A percentile compares a stretch with the other conserved stretches of the same genome.
Conservation (phyloP, 805 yeast species). For the Hanseniaspora pseudoguilliermondii region DNA sequence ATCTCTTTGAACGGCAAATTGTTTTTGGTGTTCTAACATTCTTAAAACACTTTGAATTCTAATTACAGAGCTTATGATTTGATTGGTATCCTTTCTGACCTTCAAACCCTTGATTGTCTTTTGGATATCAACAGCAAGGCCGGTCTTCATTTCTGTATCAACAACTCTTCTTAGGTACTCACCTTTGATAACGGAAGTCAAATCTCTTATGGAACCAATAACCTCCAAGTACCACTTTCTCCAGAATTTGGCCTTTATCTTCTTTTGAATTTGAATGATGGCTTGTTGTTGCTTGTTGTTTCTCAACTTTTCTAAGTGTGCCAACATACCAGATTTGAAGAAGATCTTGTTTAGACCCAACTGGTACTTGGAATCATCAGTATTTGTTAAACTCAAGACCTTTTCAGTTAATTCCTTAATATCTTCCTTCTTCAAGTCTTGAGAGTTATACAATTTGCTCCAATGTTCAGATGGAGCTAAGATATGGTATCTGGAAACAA, state of each 20-base stretch:
- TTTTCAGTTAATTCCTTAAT: constrained; percentile 53
- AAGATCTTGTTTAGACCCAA: constrained; percentile 88
- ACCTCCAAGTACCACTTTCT: constrained; percentile 49
- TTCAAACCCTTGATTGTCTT: constrained; percentile 45
- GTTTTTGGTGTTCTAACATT: constrained; percentile 41
- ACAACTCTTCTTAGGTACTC: constrained; percentile 42
- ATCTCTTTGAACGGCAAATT: constrained; percentile 37
- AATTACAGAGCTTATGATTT: constrained; percentile 25
- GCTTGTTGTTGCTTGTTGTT: constrained; percentile 63
- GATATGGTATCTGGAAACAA: constrained; percentile 78
- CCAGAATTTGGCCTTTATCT: constrained; percentile 50
- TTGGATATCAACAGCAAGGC: constrained; percentile 63
- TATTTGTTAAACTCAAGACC: constrained; percentile 52
- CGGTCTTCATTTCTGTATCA: constrained; percentile 40
- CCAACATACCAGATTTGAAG: constrained; percentile 93
- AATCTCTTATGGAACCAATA: constrained; percentile 38
- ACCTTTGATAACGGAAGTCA: constrained; percentile 60
- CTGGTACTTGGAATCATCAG: constrained; percentile 62
- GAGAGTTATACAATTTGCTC: constrained; percentile 41
- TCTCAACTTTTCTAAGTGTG: constrained; percentile 75
- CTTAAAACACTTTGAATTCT: constrained; percentile 42
- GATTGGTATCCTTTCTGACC: constrained; percentile 31
- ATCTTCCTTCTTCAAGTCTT: constrained; percentile 39
- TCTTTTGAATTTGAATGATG: constrained; percentile 77
- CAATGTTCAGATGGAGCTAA: constrained; percentile 61